Conservation (phyloP, 1,139 yeast species). For the Kluyveromyces sp. region DNA sequence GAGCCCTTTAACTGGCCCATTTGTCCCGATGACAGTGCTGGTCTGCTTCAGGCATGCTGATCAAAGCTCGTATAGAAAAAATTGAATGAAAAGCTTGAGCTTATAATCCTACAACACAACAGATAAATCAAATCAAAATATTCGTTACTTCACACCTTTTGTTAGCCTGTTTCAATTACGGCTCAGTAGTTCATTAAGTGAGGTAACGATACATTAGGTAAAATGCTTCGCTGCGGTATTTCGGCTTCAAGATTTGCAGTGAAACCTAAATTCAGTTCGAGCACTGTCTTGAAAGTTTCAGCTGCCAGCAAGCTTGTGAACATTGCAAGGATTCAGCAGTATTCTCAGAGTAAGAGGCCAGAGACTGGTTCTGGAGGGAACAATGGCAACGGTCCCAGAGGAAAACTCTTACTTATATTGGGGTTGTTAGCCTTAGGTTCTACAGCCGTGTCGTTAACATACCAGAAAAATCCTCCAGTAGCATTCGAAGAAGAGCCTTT, state of each 20-base stretch:
- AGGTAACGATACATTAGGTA: background rate
- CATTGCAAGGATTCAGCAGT: background rate
- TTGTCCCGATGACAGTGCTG: no score
- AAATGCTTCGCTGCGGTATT: background rate
- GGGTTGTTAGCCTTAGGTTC: constrained; percentile 39
- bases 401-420: constrained; percentile 27
- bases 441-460: constrained; percentile 40
- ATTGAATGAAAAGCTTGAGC: background rate
- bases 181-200: no score
- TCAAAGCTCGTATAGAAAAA: background rate
- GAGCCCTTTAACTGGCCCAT: no score
- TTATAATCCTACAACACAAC: no score
- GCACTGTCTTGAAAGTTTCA: background rate
- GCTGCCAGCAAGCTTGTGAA: background rate
- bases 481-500: constrained; percentile 39
- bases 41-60: no score
- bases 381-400: constrained; percentile 14
- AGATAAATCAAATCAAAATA: no score
- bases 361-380: background rate
- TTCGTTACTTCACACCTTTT: no score
- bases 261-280: background rate
- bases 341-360: background rate
- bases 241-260: background rate
- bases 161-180: no score
- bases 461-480: constrained; percentile 41